These are phyloP conservation scores for Tulasnella sp. DNA, from an alignment of 768 basidiomycete genomes.

Conservation along the genomic window DNA sequence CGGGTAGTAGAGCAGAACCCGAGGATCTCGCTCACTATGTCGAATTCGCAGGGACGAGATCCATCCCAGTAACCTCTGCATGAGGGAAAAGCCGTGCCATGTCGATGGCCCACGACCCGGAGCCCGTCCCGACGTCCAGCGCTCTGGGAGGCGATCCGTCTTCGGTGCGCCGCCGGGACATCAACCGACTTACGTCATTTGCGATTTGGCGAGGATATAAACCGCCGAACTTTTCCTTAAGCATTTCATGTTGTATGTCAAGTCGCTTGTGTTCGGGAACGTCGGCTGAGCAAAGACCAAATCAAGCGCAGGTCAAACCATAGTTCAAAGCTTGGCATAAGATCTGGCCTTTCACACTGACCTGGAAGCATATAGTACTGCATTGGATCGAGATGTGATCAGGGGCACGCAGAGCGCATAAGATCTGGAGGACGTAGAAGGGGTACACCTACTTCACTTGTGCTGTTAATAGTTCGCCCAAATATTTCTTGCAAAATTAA, in stretches of 20 bases:
- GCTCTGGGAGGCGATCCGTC: constrained; percentile 25
- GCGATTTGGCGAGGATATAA: constrained; percentile 29
- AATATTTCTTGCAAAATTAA: too few relatives aligned
- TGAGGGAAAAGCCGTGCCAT: not conserved
- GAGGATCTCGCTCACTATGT: not conserved
- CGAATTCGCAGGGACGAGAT: not conserved
- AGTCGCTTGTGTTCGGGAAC: constrained; percentile 31
- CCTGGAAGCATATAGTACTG: constrained; percentile 2
- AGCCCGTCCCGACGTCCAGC: constrained; percentile 33
- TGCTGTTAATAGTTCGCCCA: too few relatives aligned
- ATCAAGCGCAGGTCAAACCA: not conserved
- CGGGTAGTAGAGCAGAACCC: not conserved
- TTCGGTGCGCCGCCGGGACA: too few relatives aligned
- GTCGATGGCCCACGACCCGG: constrained; percentile 29
- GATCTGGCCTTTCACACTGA: not conserved
- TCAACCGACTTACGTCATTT: too few relatives aligned
- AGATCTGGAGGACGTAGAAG: too few relatives aligned
- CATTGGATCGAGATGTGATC: not conserved
- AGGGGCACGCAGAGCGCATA: not conserved
- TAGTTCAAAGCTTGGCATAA: not conserved
- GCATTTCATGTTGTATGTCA: constrained; percentile 31
- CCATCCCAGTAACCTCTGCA: not conserved
- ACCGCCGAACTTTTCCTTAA: constrained; percentile 28
- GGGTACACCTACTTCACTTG: too few relatives aligned
- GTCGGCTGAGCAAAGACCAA: constrained; percentile 24